These are phyloP conservation scores for Suillus cothurnatus DNA, from an alignment of 768 basidiomycete genomes.

Conservation along the genomic window DNA sequence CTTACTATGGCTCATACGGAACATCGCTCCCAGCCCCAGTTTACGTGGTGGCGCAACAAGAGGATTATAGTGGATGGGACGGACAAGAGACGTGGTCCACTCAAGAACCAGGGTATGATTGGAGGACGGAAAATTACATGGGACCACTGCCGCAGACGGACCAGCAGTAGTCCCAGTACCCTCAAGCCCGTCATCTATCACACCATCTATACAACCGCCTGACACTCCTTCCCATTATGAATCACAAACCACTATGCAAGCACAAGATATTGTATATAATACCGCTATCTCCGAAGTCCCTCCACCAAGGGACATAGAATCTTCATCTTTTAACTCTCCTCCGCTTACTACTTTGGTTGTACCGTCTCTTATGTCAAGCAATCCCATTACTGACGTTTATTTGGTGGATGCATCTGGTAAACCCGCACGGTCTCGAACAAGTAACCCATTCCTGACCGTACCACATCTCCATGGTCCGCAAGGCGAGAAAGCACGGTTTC, in stretches of 20 bases:
- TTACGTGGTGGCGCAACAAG: background rate
- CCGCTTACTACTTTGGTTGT: background rate
- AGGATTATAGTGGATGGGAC: background rate
- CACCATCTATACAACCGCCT: no score
- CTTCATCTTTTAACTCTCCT: background rate
- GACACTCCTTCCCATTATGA: no score
- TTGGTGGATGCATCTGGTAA: background rate
- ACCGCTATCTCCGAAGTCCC: background rate
- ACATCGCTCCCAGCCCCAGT: no score
- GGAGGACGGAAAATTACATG: background rate
- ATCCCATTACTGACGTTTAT: slow-evolving; percentile 7
- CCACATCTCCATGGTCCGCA: slow-evolving; percentile 13
- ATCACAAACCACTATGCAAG: no score
- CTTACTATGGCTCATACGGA: background rate
- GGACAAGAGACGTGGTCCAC: background rate
- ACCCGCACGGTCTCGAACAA: background rate
- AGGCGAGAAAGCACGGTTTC: slow-evolving; percentile 15
- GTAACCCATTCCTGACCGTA: background rate
- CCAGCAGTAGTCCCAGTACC: background rate
- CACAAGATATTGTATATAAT: background rate
- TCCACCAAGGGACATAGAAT: background rate
- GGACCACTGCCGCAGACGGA: background rate
- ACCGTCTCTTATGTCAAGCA: background rate
- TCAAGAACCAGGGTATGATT: background rate
- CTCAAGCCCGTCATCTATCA: background rate